Conservation (phyloP, 2,329 filamentous ascomycete species). For the Ceratocystis papillata region DNA sequence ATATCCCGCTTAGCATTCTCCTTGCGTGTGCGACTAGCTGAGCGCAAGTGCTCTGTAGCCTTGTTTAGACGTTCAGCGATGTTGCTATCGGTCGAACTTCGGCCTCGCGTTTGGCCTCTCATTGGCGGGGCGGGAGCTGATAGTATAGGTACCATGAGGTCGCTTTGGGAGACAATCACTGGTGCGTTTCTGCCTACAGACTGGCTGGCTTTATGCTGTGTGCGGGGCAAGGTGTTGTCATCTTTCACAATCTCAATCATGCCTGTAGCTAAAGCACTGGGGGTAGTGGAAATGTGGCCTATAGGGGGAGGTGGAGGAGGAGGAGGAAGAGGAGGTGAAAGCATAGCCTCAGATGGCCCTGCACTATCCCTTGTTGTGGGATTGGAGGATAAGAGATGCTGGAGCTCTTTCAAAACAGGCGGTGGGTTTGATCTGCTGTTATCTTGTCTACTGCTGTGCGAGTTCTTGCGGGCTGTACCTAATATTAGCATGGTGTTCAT, state of each 20-base stretch:
- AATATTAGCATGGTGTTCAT: not conserved
- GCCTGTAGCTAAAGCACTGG: slow-evolving; percentile 41
- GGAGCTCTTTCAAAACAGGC: slow-evolving; percentile 50
- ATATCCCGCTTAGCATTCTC: not conserved
- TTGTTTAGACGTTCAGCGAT: slow-evolving; percentile 46
- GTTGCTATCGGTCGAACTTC: slow-evolving; percentile 42
- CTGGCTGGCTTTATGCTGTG: not conserved
- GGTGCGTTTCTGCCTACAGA: slow-evolving; percentile 24
- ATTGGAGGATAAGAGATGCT: slow-evolving; percentile 37
- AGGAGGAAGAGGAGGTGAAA: slow-evolving; percentile 52
- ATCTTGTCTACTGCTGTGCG: slow-evolving; percentile 7
- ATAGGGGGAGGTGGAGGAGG: slow-evolving; percentile 50
- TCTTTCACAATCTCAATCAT: slow-evolving; percentile 55
- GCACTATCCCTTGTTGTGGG: not conserved
- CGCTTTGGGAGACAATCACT: slow-evolving; percentile 33
- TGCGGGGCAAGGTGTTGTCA: slow-evolving; percentile 35
- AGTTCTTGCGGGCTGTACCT: slow-evolving; percentile 21
- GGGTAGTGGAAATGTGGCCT: slow-evolving; percentile 29
- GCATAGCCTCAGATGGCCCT: slow-evolving; percentile 32
- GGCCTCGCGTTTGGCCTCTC: slow-evolving; percentile 45
- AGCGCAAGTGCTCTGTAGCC: slow-evolving; percentile 50
- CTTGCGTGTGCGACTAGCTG: slow-evolving; percentile 46
- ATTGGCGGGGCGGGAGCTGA: slow-evolving; percentile 37
- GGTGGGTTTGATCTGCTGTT: slow-evolving; percentile 32
- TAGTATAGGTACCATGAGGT: slow-evolving; percentile 38